Evolutionary conservation across 1,284 basidiomycete species (phyloP).

Genomic region (Cryptococcus amylolentus): DNA sequence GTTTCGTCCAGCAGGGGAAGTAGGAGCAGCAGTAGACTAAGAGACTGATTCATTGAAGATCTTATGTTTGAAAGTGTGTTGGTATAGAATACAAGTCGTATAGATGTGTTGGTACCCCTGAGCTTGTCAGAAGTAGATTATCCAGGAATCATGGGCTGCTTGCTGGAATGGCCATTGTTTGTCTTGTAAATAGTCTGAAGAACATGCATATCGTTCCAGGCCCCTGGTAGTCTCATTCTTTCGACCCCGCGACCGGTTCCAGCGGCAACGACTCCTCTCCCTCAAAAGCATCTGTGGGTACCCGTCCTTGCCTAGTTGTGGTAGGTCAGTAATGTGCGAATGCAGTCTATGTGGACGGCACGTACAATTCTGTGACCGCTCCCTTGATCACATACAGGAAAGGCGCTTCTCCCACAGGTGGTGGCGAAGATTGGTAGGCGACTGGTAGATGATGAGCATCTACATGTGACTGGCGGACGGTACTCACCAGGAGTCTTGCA

Average conservation of each 20-base stretch:
- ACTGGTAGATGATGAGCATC: conserved; percentile 18
- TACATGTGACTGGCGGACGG: background rate
- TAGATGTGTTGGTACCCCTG: background rate
- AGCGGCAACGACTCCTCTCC: conserved; percentile 36
- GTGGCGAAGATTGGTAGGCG: conserved; percentile 45
- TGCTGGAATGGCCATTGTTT: no score
- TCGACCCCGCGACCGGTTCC: background rate
- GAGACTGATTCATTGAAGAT: background rate
- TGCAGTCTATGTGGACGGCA: background rate
- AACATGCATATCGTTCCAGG: no score
- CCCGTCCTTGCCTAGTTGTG: conserved; percentile 38
- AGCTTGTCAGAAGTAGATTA: no score
- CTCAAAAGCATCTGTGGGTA: conserved; percentile 50
- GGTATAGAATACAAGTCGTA: background rate
- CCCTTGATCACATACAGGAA: conserved; percentile 49
- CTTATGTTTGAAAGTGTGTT: background rate
- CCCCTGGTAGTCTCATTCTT: background rate
- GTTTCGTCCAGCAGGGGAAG: conserved; percentile 7
- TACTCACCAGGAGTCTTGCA: conserved; percentile 45
- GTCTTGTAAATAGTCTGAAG: no score
- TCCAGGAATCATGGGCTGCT: no score
- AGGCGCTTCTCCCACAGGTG: conserved; percentile 39
- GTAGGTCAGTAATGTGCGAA: background rate
- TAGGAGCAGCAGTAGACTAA: conserved; percentile 15
- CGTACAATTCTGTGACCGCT: conserved; percentile 46